Evolutionary conservation across 75 land plant species (phyloP).

Genomic region (Azolla pinnata): DNA sequence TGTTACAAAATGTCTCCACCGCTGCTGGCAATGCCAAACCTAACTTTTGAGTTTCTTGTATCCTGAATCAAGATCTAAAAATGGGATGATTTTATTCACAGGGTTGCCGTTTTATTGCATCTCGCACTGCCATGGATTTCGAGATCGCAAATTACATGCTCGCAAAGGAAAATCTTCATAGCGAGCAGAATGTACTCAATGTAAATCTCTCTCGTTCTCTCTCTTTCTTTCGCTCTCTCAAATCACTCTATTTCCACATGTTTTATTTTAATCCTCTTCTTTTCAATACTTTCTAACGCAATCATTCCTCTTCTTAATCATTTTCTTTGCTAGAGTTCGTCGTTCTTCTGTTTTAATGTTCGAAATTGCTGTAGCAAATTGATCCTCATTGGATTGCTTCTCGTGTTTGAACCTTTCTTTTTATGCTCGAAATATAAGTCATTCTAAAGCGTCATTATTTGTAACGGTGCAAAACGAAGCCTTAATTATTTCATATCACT

Average conservation of each 20-base stretch:
- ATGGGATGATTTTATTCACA: constrained; percentile 5
- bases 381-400: background rate
- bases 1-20: no score
- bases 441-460: no score
- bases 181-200: no score
- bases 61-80: no score
- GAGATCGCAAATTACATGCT: constrained; percentile 42
- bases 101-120: constrained; percentile 67
- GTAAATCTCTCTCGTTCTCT: no score
- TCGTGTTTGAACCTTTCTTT: background rate
- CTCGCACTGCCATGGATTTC: constrained; percentile 51
- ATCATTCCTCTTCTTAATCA: background rate
- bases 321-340: constrained; percentile 8
- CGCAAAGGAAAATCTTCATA: constrained; percentile 18
- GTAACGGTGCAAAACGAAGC: background rate
- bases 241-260: no score
- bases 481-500: background rate
- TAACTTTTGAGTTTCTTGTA: no score
- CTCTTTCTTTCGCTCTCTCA: no score
- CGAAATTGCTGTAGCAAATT: no score
- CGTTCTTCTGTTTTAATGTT: no score
- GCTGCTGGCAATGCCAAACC: no score
- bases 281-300: constrained; percentile 12
- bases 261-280: constrained; percentile 11
- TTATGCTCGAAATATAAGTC: background rate